Conservation (phyloP, 495 filamentous ascomycete genomes). For the Trichodelitschia bisporula region DNA sequence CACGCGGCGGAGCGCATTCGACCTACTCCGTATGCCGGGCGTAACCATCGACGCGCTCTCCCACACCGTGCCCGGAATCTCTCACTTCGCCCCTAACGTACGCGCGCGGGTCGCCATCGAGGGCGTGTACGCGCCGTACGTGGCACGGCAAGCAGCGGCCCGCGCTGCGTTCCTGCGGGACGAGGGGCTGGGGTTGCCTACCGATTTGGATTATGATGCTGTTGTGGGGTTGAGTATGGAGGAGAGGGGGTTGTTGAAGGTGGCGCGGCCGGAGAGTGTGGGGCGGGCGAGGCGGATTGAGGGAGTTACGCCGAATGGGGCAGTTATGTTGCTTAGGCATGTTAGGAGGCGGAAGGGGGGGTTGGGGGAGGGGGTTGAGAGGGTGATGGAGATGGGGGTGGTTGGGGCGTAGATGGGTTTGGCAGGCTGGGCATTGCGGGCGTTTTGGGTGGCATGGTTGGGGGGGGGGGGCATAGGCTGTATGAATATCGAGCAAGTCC, state of each 20-base stretch:
- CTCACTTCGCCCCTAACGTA: slow-evolving; percentile 28
- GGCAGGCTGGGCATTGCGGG: too few relatives aligned
- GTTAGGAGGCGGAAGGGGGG: slow-evolving; percentile 15
- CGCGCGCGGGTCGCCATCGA: slow-evolving; percentile 51
- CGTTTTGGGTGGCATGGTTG: too few relatives aligned
- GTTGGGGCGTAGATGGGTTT: too few relatives aligned
- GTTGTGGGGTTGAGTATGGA: slow-evolving; percentile 54
- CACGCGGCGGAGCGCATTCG: slow-evolving; percentile 38
- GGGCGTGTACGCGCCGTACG: slow-evolving; percentile 62
- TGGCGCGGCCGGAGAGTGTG: slow-evolving; percentile 51
- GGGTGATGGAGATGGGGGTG: too few relatives aligned
- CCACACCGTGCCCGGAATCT: slow-evolving; percentile 25
- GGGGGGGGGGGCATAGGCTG: too few relatives aligned
- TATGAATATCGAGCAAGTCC: too few relatives aligned
- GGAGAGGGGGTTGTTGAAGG: slow-evolving; percentile 44
- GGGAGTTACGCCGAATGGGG: slow-evolving; percentile 43
- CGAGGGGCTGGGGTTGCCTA: slow-evolving; percentile 46
- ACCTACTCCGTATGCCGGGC: slow-evolving; percentile 40
- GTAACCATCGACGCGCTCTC: slow-evolving; percentile 30
- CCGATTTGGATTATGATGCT: slow-evolving; percentile 49
- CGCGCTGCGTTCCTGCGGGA: slow-evolving; percentile 45
- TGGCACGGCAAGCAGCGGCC: slow-evolving; percentile 37
- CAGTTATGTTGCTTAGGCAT: slow-evolving; percentile 28
- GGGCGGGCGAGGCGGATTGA: slow-evolving; percentile 79
- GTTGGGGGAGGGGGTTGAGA: neutral